Evolutionary conservation across 164 flowering plant genomes (phyloP), one percentile per base, ranked within the genome.

Genomic region (Stephania cephalantha): DNA sequence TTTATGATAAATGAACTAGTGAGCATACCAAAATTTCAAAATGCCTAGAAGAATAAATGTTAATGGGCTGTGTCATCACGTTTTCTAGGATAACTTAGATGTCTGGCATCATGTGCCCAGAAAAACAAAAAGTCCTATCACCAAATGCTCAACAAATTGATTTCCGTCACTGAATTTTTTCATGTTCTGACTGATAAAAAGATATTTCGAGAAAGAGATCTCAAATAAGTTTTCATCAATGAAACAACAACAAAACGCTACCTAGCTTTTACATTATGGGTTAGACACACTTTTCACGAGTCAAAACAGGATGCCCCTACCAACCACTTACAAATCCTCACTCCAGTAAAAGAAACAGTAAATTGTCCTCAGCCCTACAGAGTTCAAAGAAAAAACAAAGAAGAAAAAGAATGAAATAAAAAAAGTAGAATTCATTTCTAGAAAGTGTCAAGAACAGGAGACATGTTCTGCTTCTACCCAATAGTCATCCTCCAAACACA

Each of bases 401-500:
- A n/a, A 63, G 46, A 17, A 35, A 63, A 74, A 30, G 25, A 50
- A 74, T 25, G 29, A 74, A 61, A 17, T n/a, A 46, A 35, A 67
- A 65, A 29, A 13, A 75, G 13, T 3, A 65, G 29, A 67, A n/a
- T 29, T 68, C 71, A 71, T 29, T 46, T 76, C 25, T 61, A 74
- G 69, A 55, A 73, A 72, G 73, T 46, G 45, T 17, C 77, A 74
- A 69, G 68, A 71, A 52, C 25, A 77, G 73, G 68, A 58, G 71
- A 68, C 18, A 71, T 46, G 65, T 50, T 68, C 30, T 48, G 72
- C 72, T 45, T 78, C 69, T 73, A 58, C 58, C 72, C 68, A 65
- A 75, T 74, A 71, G 69, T 79, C 71, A 48, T 73, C 78, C 46
- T 81, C 82, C 72, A 77, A 58, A 76, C 74, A 82, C 72, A 77